These are phyloP conservation scores for Spergularia bocconei DNA, from an alignment of 148 eudicot genomes.

Conservation along the genomic window DNA sequence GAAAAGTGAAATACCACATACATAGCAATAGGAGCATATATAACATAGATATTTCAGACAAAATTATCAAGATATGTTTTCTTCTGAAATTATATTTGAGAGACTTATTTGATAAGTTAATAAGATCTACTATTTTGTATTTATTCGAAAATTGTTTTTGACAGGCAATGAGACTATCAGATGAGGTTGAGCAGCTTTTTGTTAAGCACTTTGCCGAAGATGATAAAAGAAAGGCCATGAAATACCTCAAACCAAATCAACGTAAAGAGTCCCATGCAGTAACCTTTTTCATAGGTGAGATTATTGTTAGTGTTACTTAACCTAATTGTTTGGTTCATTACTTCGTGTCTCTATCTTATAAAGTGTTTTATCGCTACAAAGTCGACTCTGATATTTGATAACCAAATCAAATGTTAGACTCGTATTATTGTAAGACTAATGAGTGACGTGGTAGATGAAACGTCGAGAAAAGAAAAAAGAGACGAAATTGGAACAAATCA, in stretches of 20 bases:
- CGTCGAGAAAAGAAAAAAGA: no score
- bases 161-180: slow-evolving; percentile 69
- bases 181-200: slow-evolving; percentile 79
- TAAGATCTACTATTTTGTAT: background rate
- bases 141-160: background rate
- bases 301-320: background rate
- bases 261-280: slow-evolving; percentile 81
- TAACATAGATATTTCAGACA: slow-evolving; percentile 22
- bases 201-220: slow-evolving; percentile 75
- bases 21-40: slow-evolving; percentile 3
- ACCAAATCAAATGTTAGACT: no score
- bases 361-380: no score
- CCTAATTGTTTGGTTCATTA: background rate
- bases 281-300: slow-evolving; percentile 90
- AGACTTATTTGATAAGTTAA: background rate
- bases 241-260: slow-evolving; percentile 84
- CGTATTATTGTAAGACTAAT: no score
- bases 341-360: no score
- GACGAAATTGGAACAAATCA: no score
- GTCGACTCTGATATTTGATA: no score
- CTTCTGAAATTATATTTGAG: slow-evolving; percentile 28
- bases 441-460: no score
- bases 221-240: slow-evolving; percentile 85
- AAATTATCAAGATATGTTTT: slow-evolving; percentile 36
- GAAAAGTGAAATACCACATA: slow-evolving; percentile 31